phyloP scores from a whole-genome alignment of 441 rosid species.

The Pelargonium myrrhifolium region DNA sequence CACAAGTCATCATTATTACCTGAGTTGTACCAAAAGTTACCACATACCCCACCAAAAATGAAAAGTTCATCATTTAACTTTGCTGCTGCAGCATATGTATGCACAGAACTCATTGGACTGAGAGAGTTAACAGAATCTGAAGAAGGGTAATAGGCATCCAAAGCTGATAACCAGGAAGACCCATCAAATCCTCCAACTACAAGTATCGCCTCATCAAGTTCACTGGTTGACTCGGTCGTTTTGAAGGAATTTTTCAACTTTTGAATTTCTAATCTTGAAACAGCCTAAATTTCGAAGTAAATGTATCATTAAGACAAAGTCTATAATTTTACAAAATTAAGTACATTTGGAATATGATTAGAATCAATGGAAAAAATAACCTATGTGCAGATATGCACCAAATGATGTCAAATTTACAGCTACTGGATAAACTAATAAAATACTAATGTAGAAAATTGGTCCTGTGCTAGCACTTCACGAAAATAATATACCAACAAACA shows the following conservation, averaged over 20 bases:
- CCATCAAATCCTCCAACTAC: constrained; percentile 31
- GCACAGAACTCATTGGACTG: constrained; percentile 16
- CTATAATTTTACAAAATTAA: not conserved
- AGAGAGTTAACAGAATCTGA: constrained; percentile 13
- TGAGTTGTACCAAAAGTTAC: constrained; percentile 22
- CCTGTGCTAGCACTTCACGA: not conserved
- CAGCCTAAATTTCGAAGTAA: constrained; percentile 25
- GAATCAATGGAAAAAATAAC: not conserved
- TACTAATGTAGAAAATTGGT: not conserved
- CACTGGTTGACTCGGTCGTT: constrained; percentile 1
- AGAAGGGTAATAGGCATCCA: constrained; percentile 20
- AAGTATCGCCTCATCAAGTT: constrained; percentile 15
- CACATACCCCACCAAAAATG: constrained; percentile 26
- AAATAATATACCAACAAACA: not conserved
- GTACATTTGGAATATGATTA: not conserved
- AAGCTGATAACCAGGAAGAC: constrained; percentile 19
- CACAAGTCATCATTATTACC: constrained; percentile 16
- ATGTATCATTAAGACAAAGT: not conserved
- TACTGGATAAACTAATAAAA: not conserved
- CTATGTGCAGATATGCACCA: not conserved
- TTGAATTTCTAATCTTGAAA: constrained; percentile 35
- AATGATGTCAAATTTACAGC: not conserved
- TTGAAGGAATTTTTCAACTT: constrained; percentile 22
- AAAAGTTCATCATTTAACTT: constrained; percentile 20
- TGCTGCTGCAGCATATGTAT: constrained; percentile 19